Evolutionary conservation across 2,329 filamentous ascomycete genomes (phyloP).

Genomic region (Aspergillus pseudotamarii): DNA sequence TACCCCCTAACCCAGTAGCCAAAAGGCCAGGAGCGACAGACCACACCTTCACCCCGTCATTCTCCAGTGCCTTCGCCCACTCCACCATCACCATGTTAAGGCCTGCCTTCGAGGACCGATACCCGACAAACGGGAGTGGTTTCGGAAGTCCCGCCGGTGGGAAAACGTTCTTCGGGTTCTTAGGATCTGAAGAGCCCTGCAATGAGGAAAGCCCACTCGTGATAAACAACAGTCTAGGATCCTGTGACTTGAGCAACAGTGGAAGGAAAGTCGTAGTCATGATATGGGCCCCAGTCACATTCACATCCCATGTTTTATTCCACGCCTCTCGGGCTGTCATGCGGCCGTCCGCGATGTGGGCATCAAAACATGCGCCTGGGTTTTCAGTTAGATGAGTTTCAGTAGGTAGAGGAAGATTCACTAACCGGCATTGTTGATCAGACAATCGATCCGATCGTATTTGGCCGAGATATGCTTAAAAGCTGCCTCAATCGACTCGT

Average conservation of each 20-base stretch:
- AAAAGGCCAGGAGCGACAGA: conserved; percentile 50
- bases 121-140: conserved; percentile 14
- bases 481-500: neutral
- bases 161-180: neutral
- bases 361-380: neutral
- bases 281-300: neutral
- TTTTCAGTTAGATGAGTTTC: neutral
- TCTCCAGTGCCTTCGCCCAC: conserved; percentile 46
- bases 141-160: neutral
- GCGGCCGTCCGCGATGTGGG: neutral
- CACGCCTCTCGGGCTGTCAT: conserved; percentile 1
- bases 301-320: conserved; percentile 1
- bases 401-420: neutral
- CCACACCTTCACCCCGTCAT: conserved; percentile 55
- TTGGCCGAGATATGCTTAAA: neutral
- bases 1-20: conserved; percentile 23
- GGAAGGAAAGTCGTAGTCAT: neutral
- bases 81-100: conserved; percentile 55
- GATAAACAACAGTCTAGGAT: neutral
- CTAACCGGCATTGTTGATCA: neutral
- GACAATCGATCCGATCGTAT: neutral
- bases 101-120: conserved; percentile 44
- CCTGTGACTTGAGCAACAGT: neutral
- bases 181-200: neutral
- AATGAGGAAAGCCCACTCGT: neutral